Percentiles rank a stretch among this genome's conserved stretches.
These are phyloP conservation scores for Phoma sp. DNA, from an alignment of 2,329 filamentous ascomycete species.

Conservation along the genomic window DNA sequence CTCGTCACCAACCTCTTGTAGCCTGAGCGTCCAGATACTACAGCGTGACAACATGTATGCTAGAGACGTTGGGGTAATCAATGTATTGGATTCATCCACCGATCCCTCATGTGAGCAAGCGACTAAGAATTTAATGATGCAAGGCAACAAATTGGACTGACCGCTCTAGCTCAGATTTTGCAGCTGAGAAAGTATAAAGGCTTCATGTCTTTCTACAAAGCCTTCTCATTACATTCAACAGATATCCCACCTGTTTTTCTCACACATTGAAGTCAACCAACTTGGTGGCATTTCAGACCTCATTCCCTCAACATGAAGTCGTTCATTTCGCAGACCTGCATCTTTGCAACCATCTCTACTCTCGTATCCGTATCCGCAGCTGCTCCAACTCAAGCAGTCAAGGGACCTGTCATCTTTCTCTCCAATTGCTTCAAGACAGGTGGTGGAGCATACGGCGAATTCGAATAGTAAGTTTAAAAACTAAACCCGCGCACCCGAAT, in stretches of 20 bases:
- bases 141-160: neutral
- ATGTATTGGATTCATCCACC: neutral
- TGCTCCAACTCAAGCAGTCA: constrained; percentile 1
- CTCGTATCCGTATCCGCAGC: neutral
- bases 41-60: neutral
- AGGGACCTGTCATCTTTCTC: constrained; percentile 5
- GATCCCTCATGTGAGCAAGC: neutral
- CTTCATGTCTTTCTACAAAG: neutral
- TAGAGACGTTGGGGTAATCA: neutral
- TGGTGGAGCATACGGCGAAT: neutral
- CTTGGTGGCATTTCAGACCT: too few species aligned
- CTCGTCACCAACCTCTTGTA: neutral
- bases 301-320: neutral
- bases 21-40: neutral
- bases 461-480: constrained; percentile 1
- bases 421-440: constrained; percentile 2
- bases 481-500: neutral
- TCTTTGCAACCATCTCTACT: neutral
- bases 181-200: neutral
- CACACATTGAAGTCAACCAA: too few species aligned
- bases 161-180: neutral
- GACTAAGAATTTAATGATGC: neutral
- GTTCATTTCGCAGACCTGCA: neutral
- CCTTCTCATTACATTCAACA: neutral
- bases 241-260: too few species aligned